Percentiles rank a stretch among this genome's conserved stretches.
These are phyloP conservation scores for Crucibulum laeve DNA, from an alignment of 768 basidiomycete genomes.

Conservation along the genomic window DNA sequence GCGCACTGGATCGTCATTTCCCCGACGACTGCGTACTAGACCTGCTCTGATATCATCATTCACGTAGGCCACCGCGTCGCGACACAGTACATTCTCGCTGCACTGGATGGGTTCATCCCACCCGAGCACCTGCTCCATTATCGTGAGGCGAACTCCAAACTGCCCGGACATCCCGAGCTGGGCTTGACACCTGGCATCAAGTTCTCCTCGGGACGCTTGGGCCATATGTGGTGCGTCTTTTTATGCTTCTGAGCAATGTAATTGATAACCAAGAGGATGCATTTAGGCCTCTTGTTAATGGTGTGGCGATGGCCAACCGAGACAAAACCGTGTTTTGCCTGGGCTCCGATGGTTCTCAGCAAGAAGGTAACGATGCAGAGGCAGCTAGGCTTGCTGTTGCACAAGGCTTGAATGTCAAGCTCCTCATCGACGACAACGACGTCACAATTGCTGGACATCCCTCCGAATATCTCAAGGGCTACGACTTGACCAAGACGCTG, in stretches of 20 bases:
- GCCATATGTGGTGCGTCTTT: conserved; percentile 69
- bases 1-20: too few relatives aligned
- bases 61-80: conserved; percentile 79
- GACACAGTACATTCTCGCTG: conserved; percentile 82
- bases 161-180: conserved; percentile 87
- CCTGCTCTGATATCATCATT: too few relatives aligned
- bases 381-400: conserved; percentile 86
- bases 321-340: conserved; percentile 78
- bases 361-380: conserved; percentile 90
- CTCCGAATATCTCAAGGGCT: conserved; percentile 81
- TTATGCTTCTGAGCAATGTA: background rate
- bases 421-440: conserved; percentile 87
- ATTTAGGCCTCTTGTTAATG: conserved; percentile 71
- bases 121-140: conserved; percentile 79
- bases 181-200: conserved; percentile 91
- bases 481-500: conserved; percentile 65
- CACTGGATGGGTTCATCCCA: conserved; percentile 67
- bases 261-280: background rate
- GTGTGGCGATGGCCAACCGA: conserved; percentile 74
- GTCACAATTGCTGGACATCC: conserved; percentile 93
- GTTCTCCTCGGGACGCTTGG: conserved; percentile 90
- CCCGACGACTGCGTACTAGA: too few relatives aligned
- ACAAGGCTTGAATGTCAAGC: conserved; percentile 76
- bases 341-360: conserved; percentile 88
- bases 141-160: conserved; percentile 80